Conservation (phyloP, 2,329 filamentous ascomycete species). For the Orbilia ellipsospora region DNA sequence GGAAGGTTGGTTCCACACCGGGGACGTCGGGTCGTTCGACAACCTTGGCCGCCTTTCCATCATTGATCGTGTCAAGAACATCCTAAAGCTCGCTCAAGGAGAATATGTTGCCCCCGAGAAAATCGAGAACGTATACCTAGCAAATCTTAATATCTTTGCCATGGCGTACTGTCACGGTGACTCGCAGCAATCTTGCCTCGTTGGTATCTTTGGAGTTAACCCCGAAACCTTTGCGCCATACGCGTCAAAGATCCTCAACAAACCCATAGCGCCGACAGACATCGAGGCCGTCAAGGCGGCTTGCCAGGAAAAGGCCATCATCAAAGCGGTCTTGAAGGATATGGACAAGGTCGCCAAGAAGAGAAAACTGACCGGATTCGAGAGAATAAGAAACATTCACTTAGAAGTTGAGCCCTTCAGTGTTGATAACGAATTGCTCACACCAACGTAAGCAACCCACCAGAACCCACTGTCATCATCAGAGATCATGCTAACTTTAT, state of each 20-base stretch:
- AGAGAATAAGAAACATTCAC: constrained; percentile 79
- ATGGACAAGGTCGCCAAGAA: constrained; percentile 81
- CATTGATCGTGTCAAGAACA: constrained; percentile 97
- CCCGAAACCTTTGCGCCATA: constrained; percentile 84
- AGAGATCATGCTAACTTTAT: constrained; percentile 19
- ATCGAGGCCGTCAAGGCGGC: constrained; percentile 74
- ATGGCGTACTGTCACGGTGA: constrained; percentile 91
- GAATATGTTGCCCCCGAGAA: constrained; percentile 98
- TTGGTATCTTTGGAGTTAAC: constrained; percentile 88
- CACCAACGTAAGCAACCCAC: constrained; percentile 71
- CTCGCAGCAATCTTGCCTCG: constrained; percentile 80
- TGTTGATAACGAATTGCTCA: constrained; percentile 89
- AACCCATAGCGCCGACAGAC: constrained; percentile 73
- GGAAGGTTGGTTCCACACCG: constrained; percentile 97
- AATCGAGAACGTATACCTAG: constrained; percentile 93
- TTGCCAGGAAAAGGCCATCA: constrained; percentile 75
- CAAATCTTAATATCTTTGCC: constrained; percentile 79
- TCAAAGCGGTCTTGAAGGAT: constrained; percentile 79
- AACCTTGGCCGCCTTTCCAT: constrained; percentile 87
- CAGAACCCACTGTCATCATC: constrained; percentile 1
- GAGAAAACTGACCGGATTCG: constrained; percentile 91
- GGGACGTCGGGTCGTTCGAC: constrained; percentile 89
- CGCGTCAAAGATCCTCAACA: constrained; percentile 79
- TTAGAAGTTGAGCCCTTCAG: constrained; percentile 89
- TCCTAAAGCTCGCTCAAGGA: constrained; percentile 97